Evolutionary conservation across 2,329 filamentous ascomycete species (phyloP).

Genomic region (Neofusicoccum umdonicola): DNA sequence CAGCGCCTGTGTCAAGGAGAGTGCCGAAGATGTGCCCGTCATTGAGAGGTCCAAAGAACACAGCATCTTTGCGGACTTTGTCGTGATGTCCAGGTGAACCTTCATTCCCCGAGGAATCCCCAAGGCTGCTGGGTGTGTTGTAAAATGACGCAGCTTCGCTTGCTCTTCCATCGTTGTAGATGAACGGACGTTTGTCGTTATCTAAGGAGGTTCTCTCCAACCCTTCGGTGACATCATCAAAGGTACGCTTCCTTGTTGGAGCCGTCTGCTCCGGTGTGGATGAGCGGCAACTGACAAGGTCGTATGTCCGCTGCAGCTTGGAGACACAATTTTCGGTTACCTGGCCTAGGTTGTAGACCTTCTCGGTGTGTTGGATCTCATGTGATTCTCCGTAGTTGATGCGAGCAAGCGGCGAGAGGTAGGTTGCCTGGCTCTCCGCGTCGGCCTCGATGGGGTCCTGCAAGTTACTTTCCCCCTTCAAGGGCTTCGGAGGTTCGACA

Average conservation of each 20-base stretch:
- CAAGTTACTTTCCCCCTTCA: background rate
- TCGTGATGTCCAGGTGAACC: no score
- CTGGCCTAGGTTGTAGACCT: background rate
- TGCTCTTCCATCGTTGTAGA: no score
- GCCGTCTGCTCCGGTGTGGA: background rate
- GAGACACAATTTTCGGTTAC: background rate
- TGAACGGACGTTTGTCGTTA: background rate
- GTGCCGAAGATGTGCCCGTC: no score
- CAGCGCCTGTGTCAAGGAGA: no score
- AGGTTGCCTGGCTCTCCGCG: background rate
- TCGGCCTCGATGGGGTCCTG: background rate
- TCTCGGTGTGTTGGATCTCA: background rate
- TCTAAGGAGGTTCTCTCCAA: no score
- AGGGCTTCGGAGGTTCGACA: background rate
- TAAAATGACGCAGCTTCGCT: no score
- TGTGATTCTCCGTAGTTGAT: background rate
- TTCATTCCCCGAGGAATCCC: no score
- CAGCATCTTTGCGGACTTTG: no score
- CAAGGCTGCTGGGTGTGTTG: no score
- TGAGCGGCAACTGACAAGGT: background rate
- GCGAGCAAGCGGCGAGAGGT: background rate
- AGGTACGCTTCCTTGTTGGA: background rate
- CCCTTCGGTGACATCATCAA: no score
- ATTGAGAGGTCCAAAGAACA: no score
- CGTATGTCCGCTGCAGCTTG: background rate